Evolutionary conservation across 2,329 filamentous ascomycete genomes (phyloP).

Genomic region (Beauveria scarabaeidicola): DNA sequence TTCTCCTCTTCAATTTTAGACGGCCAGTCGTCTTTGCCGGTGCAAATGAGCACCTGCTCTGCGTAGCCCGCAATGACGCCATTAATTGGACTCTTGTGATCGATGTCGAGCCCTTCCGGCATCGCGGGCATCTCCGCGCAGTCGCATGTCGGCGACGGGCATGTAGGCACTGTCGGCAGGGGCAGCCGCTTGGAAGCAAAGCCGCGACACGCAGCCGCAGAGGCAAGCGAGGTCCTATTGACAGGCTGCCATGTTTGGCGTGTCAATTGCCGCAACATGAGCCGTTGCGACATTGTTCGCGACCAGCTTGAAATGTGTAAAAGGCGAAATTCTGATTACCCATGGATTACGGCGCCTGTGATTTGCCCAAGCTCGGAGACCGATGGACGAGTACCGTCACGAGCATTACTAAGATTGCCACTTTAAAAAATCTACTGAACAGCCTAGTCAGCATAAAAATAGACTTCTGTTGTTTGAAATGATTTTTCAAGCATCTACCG

Average conservation of each 20-base stretch:
- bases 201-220: background rate
- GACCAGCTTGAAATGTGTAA: background rate
- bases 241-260: background rate
- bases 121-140: conserved; percentile 60
- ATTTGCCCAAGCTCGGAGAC: conserved; percentile 11
- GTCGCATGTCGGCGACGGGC: conserved; percentile 67
- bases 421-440: too few relatives aligned
- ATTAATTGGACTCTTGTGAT: conserved; percentile 59
- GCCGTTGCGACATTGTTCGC: conserved; percentile 6
- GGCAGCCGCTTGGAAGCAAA: conserved; percentile 17
- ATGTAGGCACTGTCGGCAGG: conserved; percentile 43
- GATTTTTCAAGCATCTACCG: too few relatives aligned
- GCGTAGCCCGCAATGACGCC: conserved; percentile 71
- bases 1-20: conserved; percentile 80
- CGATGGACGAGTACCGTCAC: conserved; percentile 9
- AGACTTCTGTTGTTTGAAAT: too few relatives aligned
- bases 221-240: background rate
- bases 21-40: conserved; percentile 70
- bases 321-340: conserved; percentile 5
- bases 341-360: conserved; percentile 5
- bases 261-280: conserved; percentile 5
- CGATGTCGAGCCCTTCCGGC: conserved; percentile 64
- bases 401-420: conserved; percentile 6
- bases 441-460: background rate
- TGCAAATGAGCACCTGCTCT: conserved; percentile 78